Evolutionary conservation across 192 early-diverging fungal genomes (phyloP).

Genomic region (Coemansia sp.): DNA sequence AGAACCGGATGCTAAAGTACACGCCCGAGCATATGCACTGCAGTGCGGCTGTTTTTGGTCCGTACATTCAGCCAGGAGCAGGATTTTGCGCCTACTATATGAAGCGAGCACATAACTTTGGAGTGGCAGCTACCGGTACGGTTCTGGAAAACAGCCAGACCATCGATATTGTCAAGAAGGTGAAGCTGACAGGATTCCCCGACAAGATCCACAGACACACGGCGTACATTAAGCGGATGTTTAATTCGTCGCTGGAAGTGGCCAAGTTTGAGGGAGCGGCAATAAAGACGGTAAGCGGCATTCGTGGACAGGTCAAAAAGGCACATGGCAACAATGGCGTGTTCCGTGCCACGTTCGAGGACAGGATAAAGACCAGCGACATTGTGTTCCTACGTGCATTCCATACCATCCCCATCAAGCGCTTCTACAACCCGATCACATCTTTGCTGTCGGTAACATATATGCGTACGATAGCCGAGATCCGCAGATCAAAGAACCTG

Average conservation of each 20-base stretch:
- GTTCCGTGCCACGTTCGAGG: conserved; percentile 98
- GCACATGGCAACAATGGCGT: conserved; percentile 78
- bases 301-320: conserved; percentile 98
- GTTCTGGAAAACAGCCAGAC: conserved; percentile 92
- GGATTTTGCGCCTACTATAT: conserved; percentile 82
- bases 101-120: conserved; percentile 79
- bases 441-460: conserved; percentile 87
- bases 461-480: conserved; percentile 84
- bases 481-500: conserved; percentile 68
- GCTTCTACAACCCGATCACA: conserved; percentile 97
- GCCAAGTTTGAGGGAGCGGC: conserved; percentile 97
- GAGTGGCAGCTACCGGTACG: conserved; percentile 93
- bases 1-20: conserved; percentile 98
- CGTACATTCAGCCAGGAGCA: conserved; percentile 92
- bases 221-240: conserved; percentile 98
- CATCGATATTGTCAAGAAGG: conserved; percentile 97
- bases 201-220: conserved; percentile 97
- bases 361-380: conserved; percentile 94
- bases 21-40: conserved; percentile 99
- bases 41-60: conserved; percentile 90
- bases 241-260: conserved; percentile 91
- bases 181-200: conserved; percentile 94
- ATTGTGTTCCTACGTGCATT: conserved; percentile 97
- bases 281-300: conserved; percentile 94
- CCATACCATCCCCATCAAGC: conserved; percentile 93